These are phyloP conservation scores for Nicotiana noctiflora DNA, from an alignment of 257 asterid genomes.

Conservation along the genomic window DNA sequence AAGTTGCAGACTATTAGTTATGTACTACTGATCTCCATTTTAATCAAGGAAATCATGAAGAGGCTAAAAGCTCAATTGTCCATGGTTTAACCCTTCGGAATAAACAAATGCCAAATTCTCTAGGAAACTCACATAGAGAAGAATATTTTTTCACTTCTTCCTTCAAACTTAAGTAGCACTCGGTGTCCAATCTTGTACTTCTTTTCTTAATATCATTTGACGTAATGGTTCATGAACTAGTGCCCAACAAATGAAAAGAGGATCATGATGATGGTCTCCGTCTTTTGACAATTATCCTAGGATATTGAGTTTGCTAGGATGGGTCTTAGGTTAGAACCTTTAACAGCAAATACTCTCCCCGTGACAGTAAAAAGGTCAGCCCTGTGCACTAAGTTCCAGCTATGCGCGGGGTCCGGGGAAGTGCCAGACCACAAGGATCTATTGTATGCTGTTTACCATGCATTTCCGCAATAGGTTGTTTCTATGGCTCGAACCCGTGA, in stretches of 20 bases:
- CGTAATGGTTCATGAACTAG: not conserved
- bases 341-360: not conserved
- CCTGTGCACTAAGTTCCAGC: too few relatives aligned
- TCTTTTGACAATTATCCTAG: not conserved
- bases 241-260: not conserved
- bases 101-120: not conserved
- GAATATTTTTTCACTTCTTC: not conserved
- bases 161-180: not conserved
- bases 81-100: not conserved
- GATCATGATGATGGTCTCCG: not conserved
- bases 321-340: not conserved
- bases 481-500: too few relatives aligned
- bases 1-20: not conserved
- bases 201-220: not conserved
- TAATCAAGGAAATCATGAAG: not conserved
- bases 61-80: not conserved
- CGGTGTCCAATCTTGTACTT: not conserved
- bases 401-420: too few relatives aligned
- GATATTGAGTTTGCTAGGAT: not conserved
- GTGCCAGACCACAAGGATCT: too few relatives aligned
- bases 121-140: not conserved
- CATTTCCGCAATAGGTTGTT: too few relatives aligned
- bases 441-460: too few relatives aligned
- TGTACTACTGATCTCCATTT: not conserved
- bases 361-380: not conserved